Evolutionary conservation across 306 rosid species (phyloP).

Genomic region (Carpinus fangiana): DNA sequence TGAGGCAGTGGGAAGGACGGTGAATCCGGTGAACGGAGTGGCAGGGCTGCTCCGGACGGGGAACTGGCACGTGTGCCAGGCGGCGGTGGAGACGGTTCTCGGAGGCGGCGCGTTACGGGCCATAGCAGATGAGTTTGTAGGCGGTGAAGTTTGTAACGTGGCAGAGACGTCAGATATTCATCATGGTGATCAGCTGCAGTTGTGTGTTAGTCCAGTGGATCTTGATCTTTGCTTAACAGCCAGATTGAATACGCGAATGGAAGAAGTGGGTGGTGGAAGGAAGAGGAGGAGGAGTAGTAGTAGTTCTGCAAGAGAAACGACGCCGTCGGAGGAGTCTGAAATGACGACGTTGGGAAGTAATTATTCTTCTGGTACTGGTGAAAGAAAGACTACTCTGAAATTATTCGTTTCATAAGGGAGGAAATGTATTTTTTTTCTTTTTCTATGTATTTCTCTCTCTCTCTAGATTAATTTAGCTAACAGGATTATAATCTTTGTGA

Average conservation of each 20-base stretch:
- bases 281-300: constrained; percentile 2
- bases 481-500: background rate
- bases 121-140: constrained; percentile 27
- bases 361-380: constrained; percentile 9
- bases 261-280: background rate
- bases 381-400: constrained; percentile 43
- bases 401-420: constrained; percentile 41
- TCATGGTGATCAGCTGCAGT: background rate
- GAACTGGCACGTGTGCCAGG: constrained; percentile 77
- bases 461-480: background rate
- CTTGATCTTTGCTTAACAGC: constrained; percentile 33
- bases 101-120: constrained; percentile 50
- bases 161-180: background rate
- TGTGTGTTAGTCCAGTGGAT: constrained; percentile 4
- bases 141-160: background rate
- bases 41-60: constrained; percentile 74
- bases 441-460: no score
- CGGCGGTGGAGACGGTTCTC: constrained; percentile 63
- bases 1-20: constrained; percentile 83
- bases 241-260: background rate
- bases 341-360: constrained; percentile 41
- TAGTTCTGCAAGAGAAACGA: background rate
- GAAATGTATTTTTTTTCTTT: background rate
- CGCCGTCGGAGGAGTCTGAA: constrained; percentile 32
- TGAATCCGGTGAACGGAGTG: constrained; percentile 82